Conservation (phyloP, 2,329 filamentous ascomycete genomes). For the Arthrobotrys musiformis region DNA sequence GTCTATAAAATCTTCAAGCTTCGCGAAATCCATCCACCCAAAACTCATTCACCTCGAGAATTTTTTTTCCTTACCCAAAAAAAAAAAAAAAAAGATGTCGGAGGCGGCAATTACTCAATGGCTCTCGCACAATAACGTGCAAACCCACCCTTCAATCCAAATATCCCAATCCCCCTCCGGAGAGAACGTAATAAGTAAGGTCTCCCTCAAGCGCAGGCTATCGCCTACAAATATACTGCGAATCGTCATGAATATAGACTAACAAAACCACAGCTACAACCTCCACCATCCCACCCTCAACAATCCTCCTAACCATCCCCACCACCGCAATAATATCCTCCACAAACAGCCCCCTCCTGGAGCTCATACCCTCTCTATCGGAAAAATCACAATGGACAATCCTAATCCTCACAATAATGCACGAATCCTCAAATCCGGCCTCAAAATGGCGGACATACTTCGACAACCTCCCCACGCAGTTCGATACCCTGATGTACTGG, state of each 20-base stretch:
- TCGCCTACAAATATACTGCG: no score
- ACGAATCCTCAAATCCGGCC: constrained; percentile 71
- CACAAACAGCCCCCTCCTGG: constrained; percentile 19
- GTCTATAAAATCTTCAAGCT: neutral
- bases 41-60: neutral
- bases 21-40: neutral
- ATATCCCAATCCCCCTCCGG: constrained; percentile 12
- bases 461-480: constrained; percentile 74
- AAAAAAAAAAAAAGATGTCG: constrained; percentile 22
- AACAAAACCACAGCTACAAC: neutral
- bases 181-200: constrained; percentile 18
- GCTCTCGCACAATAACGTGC: constrained; percentile 29
- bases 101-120: constrained; percentile 27
- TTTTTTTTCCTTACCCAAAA: no score
- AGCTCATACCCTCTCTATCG: constrained; percentile 2
- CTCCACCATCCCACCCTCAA: constrained; percentile 5
- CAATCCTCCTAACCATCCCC: constrained; percentile 29
- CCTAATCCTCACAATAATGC: constrained; percentile 81
- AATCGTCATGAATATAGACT: neutral
- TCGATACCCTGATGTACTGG: constrained; percentile 95
- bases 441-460: constrained; percentile 84
- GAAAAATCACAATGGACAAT: constrained; percentile 60
- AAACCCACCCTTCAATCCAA: constrained; percentile 27
- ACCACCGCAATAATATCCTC: constrained; percentile 13
- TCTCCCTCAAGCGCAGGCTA: no score